These are phyloP conservation scores for Hypericum perforatum DNA, from an alignment of 345 rosid genomes.

Conservation along the genomic window DNA sequence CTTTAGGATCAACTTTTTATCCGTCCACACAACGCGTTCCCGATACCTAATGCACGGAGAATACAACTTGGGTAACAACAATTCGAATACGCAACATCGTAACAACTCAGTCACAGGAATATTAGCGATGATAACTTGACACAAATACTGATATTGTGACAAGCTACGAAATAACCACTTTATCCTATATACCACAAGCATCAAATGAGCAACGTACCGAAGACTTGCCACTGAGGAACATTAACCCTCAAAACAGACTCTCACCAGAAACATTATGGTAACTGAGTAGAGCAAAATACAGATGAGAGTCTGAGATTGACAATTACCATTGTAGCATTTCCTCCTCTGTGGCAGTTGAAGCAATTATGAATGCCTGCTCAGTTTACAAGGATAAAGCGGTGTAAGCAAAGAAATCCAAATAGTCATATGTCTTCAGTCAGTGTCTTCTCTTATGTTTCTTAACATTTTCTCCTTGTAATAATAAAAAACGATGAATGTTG, in stretches of 20 bases:
- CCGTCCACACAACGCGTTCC: constrained; percentile 75
- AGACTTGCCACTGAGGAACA: too few relatives aligned
- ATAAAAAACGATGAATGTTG: too few relatives aligned
- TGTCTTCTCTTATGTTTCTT: too few relatives aligned
- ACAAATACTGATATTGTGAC: too few relatives aligned
- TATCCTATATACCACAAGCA: too few relatives aligned
- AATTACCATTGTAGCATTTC: constrained; percentile 92
- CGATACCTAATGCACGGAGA: constrained; percentile 44
- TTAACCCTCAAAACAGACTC: background rate
- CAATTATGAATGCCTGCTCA: constrained; percentile 93
- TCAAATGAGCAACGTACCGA: too few relatives aligned
- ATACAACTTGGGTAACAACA: background rate
- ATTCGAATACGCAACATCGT: background rate
- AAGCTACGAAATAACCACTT: too few relatives aligned
- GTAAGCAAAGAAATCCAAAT: constrained; percentile 2
- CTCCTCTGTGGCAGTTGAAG: constrained; percentile 83
- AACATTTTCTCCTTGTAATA: too few relatives aligned
- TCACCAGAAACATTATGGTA: background rate
- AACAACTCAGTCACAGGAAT: background rate
- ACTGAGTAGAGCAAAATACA: constrained; percentile 1
- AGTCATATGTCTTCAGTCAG: background rate
- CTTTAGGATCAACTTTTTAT: constrained; percentile 43
- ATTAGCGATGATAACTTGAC: background rate
- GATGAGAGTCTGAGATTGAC: constrained; percentile 3
- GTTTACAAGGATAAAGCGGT: constrained; percentile 17